A percentile compares a stretch with the other conserved stretches of the same genome.
These are phyloP conservation scores for Phialophora verrucosa DNA, from an alignment of 2,329 filamentous ascomycete genomes.

Conservation along the genomic window DNA sequence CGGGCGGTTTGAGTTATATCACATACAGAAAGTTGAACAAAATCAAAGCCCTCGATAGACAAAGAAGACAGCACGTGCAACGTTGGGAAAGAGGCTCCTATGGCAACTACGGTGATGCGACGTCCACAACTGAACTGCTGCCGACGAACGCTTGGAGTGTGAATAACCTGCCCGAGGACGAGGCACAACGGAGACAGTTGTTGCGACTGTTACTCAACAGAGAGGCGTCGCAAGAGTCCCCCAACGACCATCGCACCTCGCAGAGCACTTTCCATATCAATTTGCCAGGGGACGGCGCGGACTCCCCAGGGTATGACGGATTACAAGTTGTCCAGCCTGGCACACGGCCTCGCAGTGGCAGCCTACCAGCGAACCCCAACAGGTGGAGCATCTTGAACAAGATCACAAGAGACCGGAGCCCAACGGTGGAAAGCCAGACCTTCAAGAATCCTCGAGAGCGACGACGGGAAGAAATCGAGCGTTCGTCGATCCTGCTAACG, in stretches of 20 bases:
- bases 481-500: constrained; percentile 28
- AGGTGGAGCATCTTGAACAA: constrained; percentile 31
- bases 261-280: constrained; percentile 43
- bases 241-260: constrained; percentile 39
- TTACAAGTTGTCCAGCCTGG: constrained; percentile 20
- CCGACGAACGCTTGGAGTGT: constrained; percentile 21
- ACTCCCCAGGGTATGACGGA: constrained; percentile 5
- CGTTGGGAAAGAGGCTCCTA: constrained; percentile 25
- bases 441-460: constrained; percentile 36
- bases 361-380: constrained; percentile 26
- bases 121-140: constrained; percentile 31
- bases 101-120: constrained; percentile 30
- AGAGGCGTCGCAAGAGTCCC: constrained; percentile 40
- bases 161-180: constrained; percentile 43
- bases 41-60: constrained; percentile 34
- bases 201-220: constrained; percentile 45
- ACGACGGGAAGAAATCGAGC: constrained; percentile 37
- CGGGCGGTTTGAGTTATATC: constrained; percentile 30
- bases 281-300: constrained; percentile 34
- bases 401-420: constrained; percentile 29
- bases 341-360: constrained; percentile 32
- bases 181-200: constrained; percentile 49
- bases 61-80: constrained; percentile 31
- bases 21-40: constrained; percentile 32
- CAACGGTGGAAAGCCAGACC: constrained; percentile 20